Evolutionary conservation across 1,284 basidiomycete genomes (phyloP), one percentile per base, ranked within the genome.

Genomic region (Malassezia yamatoensis): DNA sequence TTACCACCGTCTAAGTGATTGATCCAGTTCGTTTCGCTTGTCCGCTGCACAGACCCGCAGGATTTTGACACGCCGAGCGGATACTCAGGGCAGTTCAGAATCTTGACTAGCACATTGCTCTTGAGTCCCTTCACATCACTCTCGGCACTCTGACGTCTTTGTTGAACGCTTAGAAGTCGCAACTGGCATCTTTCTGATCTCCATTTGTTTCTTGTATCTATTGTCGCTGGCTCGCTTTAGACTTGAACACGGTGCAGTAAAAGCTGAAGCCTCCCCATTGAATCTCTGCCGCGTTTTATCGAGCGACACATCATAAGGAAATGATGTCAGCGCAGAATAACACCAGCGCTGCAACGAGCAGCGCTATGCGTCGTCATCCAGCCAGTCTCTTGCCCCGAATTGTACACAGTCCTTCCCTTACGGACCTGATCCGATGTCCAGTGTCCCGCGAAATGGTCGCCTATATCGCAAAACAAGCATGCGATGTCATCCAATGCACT

Each of bases 381-480:
- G 68, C 67, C 13, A 69, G 65, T 56, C 62, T 74, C 49, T 56
- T 72, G 54, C 67, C 71, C 21, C 69, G 69, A 58, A 58, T 70
- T 32, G 63, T 67, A 12, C 71, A 74, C 64, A 69, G 72, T 57
- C 68, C 67, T 16, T 61, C 72, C 43, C 55, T 74, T 43, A 65
- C 72, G n/a, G 70, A 74, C 53, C 60, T 74, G 41, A 65, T 71
- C 59, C 69, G 69, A 54, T 67, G 65, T 55, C 67, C 67, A 21
- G 72, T 74, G 34, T 64, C 68, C 13, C 64, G 67, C 24, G 70
- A 74, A 42, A 74, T 74, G 72, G 68, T 74, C 44, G 67, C 67
- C 49, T 71, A 72, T 59, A 61, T 74, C 36, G 72, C 70, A 34
- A 64, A 69, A 40, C 67, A 74, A 53, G 72, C 70, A 24, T 64